Conservation (phyloP, 768 basidiomycete species). For the Polyporus arcularius region DNA sequence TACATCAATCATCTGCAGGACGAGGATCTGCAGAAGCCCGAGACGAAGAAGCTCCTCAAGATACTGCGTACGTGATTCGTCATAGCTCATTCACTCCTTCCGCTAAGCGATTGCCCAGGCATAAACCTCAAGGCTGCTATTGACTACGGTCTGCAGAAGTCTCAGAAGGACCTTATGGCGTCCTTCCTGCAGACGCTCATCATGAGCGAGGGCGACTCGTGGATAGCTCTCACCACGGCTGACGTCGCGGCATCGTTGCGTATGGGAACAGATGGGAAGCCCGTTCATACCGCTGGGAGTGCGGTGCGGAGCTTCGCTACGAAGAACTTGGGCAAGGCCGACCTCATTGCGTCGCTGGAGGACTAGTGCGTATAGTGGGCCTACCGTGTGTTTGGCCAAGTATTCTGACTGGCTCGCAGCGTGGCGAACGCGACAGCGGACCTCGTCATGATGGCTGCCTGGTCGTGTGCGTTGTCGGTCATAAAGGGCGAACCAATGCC, state of each 20-base stretch:
- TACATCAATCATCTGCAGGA: conserved; percentile 90
- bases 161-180: conserved; percentile 82
- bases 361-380: conserved; percentile 71
- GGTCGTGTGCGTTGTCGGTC: conserved; percentile 63
- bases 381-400: not conserved
- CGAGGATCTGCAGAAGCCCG: conserved; percentile 64
- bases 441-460: conserved; percentile 78
- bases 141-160: conserved; percentile 79
- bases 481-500: conserved; percentile 71
- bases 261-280: conserved; percentile 65
- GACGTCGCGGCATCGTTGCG: conserved; percentile 71
- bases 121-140: conserved; percentile 91
- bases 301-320: conserved; percentile 88
- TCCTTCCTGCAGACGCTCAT: conserved; percentile 93
- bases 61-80: conserved; percentile 60
- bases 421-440: conserved; percentile 90
- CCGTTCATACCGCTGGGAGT: conserved; percentile 71
- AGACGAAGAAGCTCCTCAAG: conserved; percentile 74
- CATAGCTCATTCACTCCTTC: not conserved
- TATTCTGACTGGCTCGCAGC: conserved; percentile 36
- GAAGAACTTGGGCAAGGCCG: conserved; percentile 77
- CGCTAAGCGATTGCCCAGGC: conserved; percentile 38
- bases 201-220: conserved; percentile 95
- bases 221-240: conserved; percentile 74
- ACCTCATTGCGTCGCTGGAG: conserved; percentile 77